Percentiles rank a stretch among this genome's conserved stretches.
These are phyloP conservation scores for Physcomitrellopsis africana DNA, from an alignment of 225 moss, liverwort and hornwort species.

Conservation along the genomic window DNA sequence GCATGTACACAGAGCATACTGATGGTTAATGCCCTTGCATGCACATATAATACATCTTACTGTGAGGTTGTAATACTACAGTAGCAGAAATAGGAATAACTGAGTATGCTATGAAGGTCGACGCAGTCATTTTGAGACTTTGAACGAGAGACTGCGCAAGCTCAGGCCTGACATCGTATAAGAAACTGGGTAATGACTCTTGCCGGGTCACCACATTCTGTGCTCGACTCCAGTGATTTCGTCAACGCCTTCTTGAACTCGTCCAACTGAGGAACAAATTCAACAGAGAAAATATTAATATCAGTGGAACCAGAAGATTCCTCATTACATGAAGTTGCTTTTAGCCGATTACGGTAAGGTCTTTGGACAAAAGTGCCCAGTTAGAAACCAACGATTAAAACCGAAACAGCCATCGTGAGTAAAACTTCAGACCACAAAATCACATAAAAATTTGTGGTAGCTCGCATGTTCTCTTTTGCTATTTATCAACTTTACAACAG, in stretches of 20 bases:
- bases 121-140: not conserved
- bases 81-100: not conserved
- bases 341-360: not conserved
- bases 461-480: not conserved
- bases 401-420: conserved; percentile 14
- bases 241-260: conserved; percentile 51
- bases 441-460: not conserved
- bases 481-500: not conserved
- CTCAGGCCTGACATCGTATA: conserved; percentile 13
- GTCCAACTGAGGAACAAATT: conserved; percentile 44
- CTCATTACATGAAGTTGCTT: not conserved
- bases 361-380: not conserved
- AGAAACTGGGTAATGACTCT: conserved; percentile 29
- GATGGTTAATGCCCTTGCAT: conserved; percentile 1
- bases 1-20: not conserved
- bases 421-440: not conserved
- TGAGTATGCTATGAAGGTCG: conserved; percentile 2
- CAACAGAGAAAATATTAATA: conserved; percentile 3
- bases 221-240: conserved; percentile 50
- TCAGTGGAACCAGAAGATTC: conserved; percentile 3
- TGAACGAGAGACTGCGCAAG: conserved; percentile 14
- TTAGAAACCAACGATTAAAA: not conserved
- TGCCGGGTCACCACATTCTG: conserved; percentile 42
- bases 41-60: not conserved
- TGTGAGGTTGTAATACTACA: conserved; percentile 1